Evolutionary conservation across 1,284 basidiomycete genomes (phyloP).

Genomic region (Leccinum huronense): DNA sequence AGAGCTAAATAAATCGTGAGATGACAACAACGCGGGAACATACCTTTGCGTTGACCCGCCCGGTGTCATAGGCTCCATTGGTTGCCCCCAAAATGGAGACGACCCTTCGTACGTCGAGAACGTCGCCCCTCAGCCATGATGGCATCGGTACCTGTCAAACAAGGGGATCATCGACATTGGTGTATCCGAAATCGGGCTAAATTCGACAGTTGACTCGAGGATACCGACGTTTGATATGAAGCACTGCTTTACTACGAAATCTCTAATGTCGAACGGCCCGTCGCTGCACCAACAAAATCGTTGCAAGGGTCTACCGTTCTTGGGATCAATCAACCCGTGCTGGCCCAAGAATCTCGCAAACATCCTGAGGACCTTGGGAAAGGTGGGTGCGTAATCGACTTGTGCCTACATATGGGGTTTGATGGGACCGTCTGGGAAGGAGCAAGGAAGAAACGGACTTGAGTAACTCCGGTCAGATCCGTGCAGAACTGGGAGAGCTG

Average conservation of each 20-base stretch:
- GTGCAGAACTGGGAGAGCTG: conserved; percentile 82
- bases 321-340: conserved; percentile 61
- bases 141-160: conserved; percentile 61
- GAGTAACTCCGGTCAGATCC: conserved; percentile 86
- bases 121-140: conserved; percentile 64
- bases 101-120: conserved; percentile 66
- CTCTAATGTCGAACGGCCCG: conserved; percentile 79
- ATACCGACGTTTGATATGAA: conserved; percentile 73
- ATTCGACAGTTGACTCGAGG: conserved; percentile 35
- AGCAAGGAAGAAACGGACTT: conserved; percentile 51
- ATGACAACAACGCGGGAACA: conserved; percentile 10
- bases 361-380: conserved; percentile 63
- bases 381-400: conserved; percentile 77
- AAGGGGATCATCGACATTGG: conserved; percentile 11
- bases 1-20: conserved; percentile 20
- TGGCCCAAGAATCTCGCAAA: conserved; percentile 71
- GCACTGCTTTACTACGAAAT: conserved; percentile 85
- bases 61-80: conserved; percentile 24
- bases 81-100: conserved; percentile 47
- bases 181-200: conserved; percentile 29
- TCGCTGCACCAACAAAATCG: conserved; percentile 78
- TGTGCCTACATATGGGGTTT: conserved; percentile 54
- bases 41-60: conserved; percentile 31
- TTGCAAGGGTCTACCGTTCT: conserved; percentile 52
- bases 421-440: conserved; percentile 1